phyloP scores from a whole-genome alignment of 768 basidiomycete genomes.

The Galerina marginata region DNA sequence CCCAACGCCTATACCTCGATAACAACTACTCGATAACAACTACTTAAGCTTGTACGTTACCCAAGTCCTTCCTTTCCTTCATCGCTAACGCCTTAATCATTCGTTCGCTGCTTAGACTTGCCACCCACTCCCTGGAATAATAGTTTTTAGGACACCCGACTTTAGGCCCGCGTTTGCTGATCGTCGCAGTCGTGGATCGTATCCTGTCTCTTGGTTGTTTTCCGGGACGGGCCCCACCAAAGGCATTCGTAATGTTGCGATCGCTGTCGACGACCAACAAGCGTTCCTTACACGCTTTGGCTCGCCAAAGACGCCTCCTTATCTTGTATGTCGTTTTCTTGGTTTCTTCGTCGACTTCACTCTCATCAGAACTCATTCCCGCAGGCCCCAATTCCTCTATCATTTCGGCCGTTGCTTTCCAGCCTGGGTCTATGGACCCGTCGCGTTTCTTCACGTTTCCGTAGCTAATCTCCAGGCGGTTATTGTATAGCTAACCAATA shows the following conservation, averaged over 20 bases:
- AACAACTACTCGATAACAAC: background rate
- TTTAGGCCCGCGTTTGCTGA: conserved; percentile 6
- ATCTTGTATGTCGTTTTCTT: background rate
- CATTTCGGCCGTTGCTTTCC: conserved; percentile 1
- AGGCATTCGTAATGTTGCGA: background rate
- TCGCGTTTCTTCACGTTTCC: conserved; percentile 3
- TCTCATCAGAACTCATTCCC: conserved; percentile 14
- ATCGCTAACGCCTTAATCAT: background rate
- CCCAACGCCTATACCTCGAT: background rate
- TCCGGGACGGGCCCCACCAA: conserved; percentile 4
- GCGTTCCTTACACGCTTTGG: background rate
- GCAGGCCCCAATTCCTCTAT: conserved; percentile 1
- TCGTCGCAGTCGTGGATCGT: background rate
- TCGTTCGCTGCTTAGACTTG: background rate
- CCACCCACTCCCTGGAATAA: background rate
- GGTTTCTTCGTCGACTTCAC: background rate
- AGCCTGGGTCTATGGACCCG: background rate
- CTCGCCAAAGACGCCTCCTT: background rate
- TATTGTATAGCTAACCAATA: background rate
- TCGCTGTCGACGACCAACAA: background rate
- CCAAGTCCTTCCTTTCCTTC: background rate
- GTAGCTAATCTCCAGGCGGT: background rate
- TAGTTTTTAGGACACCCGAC: conserved; percentile 4
- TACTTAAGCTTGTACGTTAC: background rate
- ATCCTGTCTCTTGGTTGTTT: conserved; percentile 2